Evolutionary conservation across 768 basidiomycete species (phyloP).

Genomic region (Suillus subluteus): DNA sequence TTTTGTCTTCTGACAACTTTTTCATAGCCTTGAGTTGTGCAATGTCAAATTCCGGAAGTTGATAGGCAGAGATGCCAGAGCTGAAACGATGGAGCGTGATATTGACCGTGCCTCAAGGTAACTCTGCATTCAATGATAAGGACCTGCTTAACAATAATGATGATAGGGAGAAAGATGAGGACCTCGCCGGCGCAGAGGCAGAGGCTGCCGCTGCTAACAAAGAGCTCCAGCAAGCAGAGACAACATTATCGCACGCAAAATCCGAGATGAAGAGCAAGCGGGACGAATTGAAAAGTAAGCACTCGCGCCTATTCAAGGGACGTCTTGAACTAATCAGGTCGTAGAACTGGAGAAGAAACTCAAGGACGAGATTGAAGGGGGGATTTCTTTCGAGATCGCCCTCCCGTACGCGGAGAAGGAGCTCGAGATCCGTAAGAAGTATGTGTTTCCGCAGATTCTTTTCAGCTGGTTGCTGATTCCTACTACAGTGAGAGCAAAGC

Average conservation of each 20-base stretch:
- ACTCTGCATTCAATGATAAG: slow-evolving; percentile 25
- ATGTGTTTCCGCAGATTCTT: not conserved
- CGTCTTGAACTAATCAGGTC: slow-evolving; percentile 30
- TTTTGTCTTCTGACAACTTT: slow-evolving; percentile 6
- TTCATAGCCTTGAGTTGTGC: slow-evolving; percentile 61
- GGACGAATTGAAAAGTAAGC: slow-evolving; percentile 63
- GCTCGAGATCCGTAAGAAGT: slow-evolving; percentile 27
- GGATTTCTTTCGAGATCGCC: slow-evolving; percentile 48
- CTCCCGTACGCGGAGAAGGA: slow-evolving; percentile 41
- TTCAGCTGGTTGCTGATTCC: slow-evolving; percentile 1
- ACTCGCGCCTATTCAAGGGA: slow-evolving; percentile 10
- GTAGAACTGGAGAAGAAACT: slow-evolving; percentile 51
- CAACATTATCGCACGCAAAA: slow-evolving; percentile 61
- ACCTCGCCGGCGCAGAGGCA: slow-evolving; percentile 43
- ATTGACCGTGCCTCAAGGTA: slow-evolving; percentile 63
- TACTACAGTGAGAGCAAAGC: slow-evolving; percentile 27
- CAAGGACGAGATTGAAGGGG: slow-evolving; percentile 42
- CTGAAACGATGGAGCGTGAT: slow-evolving; percentile 75
- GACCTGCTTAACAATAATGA: not conserved
- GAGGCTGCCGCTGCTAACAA: slow-evolving; percentile 50
- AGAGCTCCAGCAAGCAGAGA: slow-evolving; percentile 64
- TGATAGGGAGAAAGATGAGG: slow-evolving; percentile 69
- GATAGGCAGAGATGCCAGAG: slow-evolving; percentile 58
- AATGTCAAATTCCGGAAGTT: slow-evolving; percentile 66
- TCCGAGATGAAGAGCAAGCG: slow-evolving; percentile 63